Conservation (phyloP, 140 eudicot species). For the Anethum foeniculum region DNA sequence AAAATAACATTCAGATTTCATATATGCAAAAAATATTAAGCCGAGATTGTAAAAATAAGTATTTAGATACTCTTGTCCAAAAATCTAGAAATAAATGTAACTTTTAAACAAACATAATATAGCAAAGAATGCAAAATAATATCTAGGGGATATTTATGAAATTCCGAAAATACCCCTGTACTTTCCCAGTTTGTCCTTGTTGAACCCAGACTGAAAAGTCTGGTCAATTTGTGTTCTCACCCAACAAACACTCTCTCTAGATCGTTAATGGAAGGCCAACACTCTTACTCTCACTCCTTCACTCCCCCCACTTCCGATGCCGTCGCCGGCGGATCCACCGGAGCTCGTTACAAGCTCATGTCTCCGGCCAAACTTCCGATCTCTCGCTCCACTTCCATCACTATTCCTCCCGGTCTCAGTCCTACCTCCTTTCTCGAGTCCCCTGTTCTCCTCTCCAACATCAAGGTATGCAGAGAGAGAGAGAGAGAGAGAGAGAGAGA, state of each 20-base stretch:
- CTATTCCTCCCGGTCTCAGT: conserved; percentile 85
- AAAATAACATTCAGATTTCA: too few species aligned
- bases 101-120: too few species aligned
- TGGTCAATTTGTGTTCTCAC: not conserved
- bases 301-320: conserved; percentile 15
- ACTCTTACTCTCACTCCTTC: conserved; percentile 14
- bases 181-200: not conserved
- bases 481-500: too few species aligned
- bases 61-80: too few species aligned
- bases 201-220: not conserved
- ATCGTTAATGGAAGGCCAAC: conserved; percentile 22
- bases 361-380: conserved; percentile 98
- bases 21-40: too few species aligned
- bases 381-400: conserved; percentile 61
- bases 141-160: not conserved
- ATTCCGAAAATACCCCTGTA: not conserved
- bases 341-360: conserved; percentile 88
- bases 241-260: not conserved
- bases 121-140: not conserved
- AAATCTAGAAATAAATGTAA: too few species aligned
- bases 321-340: conserved; percentile 27
- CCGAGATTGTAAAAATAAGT: too few species aligned
- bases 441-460: conserved; percentile 80
- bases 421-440: conserved; percentile 96
- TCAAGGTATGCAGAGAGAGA: conserved; percentile 39